A percentile compares a stretch with the other conserved stretches of the same genome.
Conservation (phyloP, 805 yeast species). For the Priceomyces castillae region DNA sequence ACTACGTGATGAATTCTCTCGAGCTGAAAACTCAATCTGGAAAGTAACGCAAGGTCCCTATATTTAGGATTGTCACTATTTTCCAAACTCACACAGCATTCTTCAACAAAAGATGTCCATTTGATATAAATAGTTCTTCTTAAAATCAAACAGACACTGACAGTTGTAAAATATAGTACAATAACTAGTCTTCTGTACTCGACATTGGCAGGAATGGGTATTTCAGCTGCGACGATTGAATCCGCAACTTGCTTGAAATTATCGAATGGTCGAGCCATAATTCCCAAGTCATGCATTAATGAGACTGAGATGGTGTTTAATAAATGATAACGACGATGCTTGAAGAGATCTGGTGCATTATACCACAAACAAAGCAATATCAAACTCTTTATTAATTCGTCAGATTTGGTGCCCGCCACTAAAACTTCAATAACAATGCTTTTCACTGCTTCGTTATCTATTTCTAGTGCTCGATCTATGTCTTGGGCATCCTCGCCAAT, state of each 20-base stretch:
- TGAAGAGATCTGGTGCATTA: constrained; percentile 77
- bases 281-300: constrained; percentile 73
- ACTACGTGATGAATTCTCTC: constrained; percentile 58
- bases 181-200: constrained; percentile 55
- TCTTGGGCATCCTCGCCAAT: constrained; percentile 32
- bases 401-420: constrained; percentile 65
- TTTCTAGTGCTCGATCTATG: constrained; percentile 40
- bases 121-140: constrained; percentile 59
- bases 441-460: constrained; percentile 54
- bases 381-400: constrained; percentile 63
- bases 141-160: constrained; percentile 62
- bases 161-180: constrained; percentile 57
- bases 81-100: constrained; percentile 53
- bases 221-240: constrained; percentile 6
- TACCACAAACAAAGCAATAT: constrained; percentile 73
- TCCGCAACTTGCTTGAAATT: constrained; percentile 16
- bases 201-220: constrained; percentile 8
- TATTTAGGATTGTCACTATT: constrained; percentile 28
- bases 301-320: constrained; percentile 63
- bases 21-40: constrained; percentile 55
- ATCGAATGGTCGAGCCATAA: constrained; percentile 48
- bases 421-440: constrained; percentile 57
- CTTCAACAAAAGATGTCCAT: constrained; percentile 66
- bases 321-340: constrained; percentile 73
- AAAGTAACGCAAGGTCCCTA: constrained; percentile 52